phyloP scores from a whole-genome alignment of 177 flowering plant genomes.

The Vitis hybrid region DNA sequence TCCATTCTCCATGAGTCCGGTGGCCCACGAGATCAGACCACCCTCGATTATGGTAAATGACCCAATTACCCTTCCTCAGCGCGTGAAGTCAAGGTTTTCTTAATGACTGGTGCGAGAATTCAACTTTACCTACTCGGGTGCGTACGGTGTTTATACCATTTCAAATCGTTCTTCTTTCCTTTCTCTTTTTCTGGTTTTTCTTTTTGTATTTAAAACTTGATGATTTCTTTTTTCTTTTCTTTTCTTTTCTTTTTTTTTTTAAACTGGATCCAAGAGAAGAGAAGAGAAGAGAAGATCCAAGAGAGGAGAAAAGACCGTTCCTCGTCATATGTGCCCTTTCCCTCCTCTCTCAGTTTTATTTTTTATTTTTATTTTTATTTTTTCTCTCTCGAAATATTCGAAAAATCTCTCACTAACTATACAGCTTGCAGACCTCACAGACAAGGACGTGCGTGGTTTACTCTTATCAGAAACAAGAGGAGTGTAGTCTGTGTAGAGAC shows the following conservation, averaged over 20 bases:
- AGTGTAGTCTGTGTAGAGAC: background rate
- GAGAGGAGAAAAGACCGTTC: conserved; percentile 49
- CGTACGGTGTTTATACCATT: too few relatives aligned
- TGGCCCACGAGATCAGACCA: too few relatives aligned
- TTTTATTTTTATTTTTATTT: background rate
- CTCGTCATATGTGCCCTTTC: conserved; percentile 33
- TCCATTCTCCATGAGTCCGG: too few relatives aligned
- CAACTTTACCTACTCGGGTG: too few relatives aligned
- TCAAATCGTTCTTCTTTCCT: too few relatives aligned
- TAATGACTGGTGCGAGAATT: too few relatives aligned
- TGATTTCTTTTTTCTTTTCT: too few relatives aligned
- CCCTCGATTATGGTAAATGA: too few relatives aligned
- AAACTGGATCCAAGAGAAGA: conserved; percentile 18
- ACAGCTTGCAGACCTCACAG: conserved; percentile 17
- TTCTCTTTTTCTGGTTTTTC: too few relatives aligned
- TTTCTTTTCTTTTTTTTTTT: background rate
- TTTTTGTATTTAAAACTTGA: too few relatives aligned
- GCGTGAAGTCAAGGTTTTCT: too few relatives aligned
- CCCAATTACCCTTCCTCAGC: too few relatives aligned
- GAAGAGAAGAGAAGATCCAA: conserved; percentile 1
- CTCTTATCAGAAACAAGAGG: conserved; percentile 2
- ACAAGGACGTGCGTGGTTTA: conserved; percentile 18
- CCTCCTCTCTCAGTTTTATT: background rate
- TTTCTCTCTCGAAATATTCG: conserved; percentile 4
- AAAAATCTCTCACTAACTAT: conserved; percentile 3